These are phyloP conservation scores for Euphorbia tirucalli DNA, from an alignment of 345 rosid species.

Conservation along the genomic window DNA sequence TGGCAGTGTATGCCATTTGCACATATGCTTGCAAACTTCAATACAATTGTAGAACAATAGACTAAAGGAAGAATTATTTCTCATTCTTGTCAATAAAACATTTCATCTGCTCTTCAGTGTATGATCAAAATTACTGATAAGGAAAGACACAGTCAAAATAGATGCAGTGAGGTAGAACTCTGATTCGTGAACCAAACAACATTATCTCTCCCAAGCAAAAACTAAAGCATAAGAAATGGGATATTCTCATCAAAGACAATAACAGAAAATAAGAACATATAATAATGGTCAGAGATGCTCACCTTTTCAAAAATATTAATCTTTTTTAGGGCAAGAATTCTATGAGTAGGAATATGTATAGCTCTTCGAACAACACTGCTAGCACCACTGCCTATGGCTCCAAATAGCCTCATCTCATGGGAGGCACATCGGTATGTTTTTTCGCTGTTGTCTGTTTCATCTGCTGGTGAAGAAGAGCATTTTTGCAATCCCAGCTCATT, in stretches of 20 bases:
- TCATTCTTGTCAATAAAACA: neutral
- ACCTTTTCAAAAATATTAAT: conserved; percentile 94
- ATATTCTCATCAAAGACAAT: conserved; percentile 1
- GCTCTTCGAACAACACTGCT: conserved; percentile 99
- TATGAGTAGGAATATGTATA: conserved; percentile 80
- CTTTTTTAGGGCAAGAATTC: conserved; percentile 84
- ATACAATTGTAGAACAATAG: neutral
- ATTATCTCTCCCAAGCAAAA: neutral
- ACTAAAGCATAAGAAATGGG: neutral
- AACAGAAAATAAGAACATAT: conserved; percentile 6
- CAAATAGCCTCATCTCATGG: conserved; percentile 83
- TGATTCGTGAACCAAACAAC: neutral
- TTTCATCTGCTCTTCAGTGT: neutral
- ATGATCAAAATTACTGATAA: neutral
- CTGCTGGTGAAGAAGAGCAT: conserved; percentile 56
- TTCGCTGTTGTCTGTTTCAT: conserved; percentile 57
- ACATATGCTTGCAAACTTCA: neutral
- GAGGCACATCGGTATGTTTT: conserved; percentile 88
- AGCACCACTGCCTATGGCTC: conserved; percentile 95
- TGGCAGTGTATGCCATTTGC: neutral
- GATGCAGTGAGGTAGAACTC: neutral
- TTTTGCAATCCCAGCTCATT: conserved; percentile 91
- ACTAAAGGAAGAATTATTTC: neutral
- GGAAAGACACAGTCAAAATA: too few relatives aligned
- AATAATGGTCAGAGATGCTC: neutral